Conservation (phyloP, 2,329 filamentous ascomycete species). For the Alternaria triticimaculans region DNA sequence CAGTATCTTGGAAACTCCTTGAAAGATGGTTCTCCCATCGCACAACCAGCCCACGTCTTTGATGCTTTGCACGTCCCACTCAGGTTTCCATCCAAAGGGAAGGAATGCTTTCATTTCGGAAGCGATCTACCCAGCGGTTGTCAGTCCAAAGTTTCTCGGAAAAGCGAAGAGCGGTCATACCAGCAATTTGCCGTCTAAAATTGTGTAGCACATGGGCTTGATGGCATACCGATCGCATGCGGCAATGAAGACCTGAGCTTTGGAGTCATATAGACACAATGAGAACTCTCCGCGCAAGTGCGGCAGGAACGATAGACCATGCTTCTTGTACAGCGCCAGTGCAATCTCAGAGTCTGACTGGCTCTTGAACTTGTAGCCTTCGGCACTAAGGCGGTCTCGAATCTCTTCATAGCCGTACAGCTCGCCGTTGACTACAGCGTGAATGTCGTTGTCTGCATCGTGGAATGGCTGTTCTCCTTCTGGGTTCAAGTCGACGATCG, state of each 20-base stretch:
- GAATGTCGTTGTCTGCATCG: slow-evolving; percentile 41
- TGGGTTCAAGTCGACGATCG: slow-evolving; percentile 33
- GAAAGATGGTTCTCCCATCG: slow-evolving; percentile 59
- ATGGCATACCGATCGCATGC: slow-evolving; percentile 64
- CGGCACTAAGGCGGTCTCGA: slow-evolving; percentile 44
- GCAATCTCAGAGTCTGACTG: slow-evolving; percentile 61
- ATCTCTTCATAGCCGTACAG: slow-evolving; percentile 62
- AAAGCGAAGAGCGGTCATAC: not conserved
- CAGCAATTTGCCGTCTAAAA: slow-evolving; percentile 51
- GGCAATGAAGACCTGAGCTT: slow-evolving; percentile 51
- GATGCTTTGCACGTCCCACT: slow-evolving; percentile 61
- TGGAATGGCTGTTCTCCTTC: slow-evolving; percentile 37
- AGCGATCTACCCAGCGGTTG: slow-evolving; percentile 10
- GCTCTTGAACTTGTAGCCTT: slow-evolving; percentile 55
- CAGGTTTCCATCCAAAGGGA: slow-evolving; percentile 58
- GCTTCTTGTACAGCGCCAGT: slow-evolving; percentile 56
- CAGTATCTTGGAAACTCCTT: slow-evolving; percentile 52
- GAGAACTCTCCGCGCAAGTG: slow-evolving; percentile 64
- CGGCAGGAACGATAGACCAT: slow-evolving; percentile 54
- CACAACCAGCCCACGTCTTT: slow-evolving; percentile 53
- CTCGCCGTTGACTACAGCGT: slow-evolving; percentile 67
- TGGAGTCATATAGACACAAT: slow-evolving; percentile 59
- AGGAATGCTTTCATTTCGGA: slow-evolving; percentile 62
- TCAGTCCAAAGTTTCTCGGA: not conserved
- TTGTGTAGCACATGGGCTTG: slow-evolving; percentile 63